Evolutionary conservation across 2,329 filamentous ascomycete species (phyloP).

Genomic region (Penicillium capsulatum): DNA sequence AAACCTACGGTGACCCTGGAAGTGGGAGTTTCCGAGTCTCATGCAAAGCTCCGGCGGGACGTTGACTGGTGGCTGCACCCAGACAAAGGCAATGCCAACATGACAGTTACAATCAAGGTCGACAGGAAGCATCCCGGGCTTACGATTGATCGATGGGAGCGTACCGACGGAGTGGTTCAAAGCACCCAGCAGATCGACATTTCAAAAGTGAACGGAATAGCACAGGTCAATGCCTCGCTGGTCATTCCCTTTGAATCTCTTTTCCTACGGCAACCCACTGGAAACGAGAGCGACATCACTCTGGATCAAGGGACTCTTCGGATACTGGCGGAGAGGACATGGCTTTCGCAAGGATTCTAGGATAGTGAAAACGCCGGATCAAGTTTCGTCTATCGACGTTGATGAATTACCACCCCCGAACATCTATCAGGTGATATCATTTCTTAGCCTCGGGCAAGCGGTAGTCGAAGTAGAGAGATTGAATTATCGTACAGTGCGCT

Average conservation of each 20-base stretch:
- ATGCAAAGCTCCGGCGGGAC: constrained; percentile 2
- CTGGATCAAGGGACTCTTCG: background rate
- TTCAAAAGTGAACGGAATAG: background rate
- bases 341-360: background rate
- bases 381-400: too few relatives aligned
- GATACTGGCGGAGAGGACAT: background rate
- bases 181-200: constrained; percentile 2
- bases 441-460: too few relatives aligned
- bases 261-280: background rate
- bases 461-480: too few relatives aligned
- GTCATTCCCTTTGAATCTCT: background rate
- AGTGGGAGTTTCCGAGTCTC: constrained; percentile 1
- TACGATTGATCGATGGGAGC: constrained; percentile 1
- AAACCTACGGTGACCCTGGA: constrained; percentile 2
- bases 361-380: too few relatives aligned
- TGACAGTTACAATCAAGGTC: constrained; percentile 2
- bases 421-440: too few relatives aligned
- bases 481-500: too few relatives aligned
- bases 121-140: background rate
- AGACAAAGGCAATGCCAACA: constrained; percentile 5
- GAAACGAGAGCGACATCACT: background rate
- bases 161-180: background rate
- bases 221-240: background rate
- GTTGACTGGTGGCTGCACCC: constrained; percentile 6
- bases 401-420: too few relatives aligned